Conservation (phyloP, 1,284 basidiomycete genomes). For the Somion occarium region DNA sequence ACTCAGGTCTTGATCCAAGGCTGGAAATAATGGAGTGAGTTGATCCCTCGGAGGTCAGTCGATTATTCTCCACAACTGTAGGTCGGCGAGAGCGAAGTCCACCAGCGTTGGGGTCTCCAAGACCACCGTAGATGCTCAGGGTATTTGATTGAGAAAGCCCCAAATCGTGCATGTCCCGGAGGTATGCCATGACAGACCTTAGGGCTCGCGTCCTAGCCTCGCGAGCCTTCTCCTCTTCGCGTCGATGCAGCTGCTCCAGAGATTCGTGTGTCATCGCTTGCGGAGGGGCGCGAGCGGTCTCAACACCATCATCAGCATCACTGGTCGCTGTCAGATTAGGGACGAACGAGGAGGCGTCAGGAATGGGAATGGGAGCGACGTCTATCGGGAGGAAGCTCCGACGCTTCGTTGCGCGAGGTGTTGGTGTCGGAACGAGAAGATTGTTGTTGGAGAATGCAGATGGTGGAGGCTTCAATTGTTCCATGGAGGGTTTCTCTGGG, state of each 20-base stretch:
- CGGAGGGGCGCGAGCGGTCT: slow-evolving; percentile 30
- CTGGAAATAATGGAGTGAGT: slow-evolving; percentile 20
- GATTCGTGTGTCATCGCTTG: slow-evolving; percentile 37
- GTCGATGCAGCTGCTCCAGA: slow-evolving; percentile 43
- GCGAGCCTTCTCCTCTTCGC: slow-evolving; percentile 64
- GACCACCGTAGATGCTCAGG: slow-evolving; percentile 48
- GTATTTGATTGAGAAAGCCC: slow-evolving; percentile 51
- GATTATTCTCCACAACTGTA: slow-evolving; percentile 52
- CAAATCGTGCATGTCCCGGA: slow-evolving; percentile 93
- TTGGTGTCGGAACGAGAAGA: slow-evolving; percentile 44
- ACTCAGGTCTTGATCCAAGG: slow-evolving; percentile 24
- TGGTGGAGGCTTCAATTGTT: slow-evolving; percentile 20
- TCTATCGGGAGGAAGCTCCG: slow-evolving; percentile 85
- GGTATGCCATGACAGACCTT: slow-evolving; percentile 89
- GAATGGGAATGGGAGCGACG: slow-evolving; percentile 51
- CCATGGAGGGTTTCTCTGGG: slow-evolving; percentile 22
- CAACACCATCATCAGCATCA: slow-evolving; percentile 35
- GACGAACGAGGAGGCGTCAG: slow-evolving; percentile 61
- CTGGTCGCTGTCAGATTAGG: slow-evolving; percentile 44
- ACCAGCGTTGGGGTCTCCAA: slow-evolving; percentile 27
- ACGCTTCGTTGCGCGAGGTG: slow-evolving; percentile 58
- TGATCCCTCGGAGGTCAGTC: slow-evolving; percentile 44
- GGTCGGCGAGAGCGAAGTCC: slow-evolving; percentile 54
- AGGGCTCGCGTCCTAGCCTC: slow-evolving; percentile 75
- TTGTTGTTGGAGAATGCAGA: slow-evolving; percentile 29